Percentiles rank a stretch among this genome's conserved stretches.
phyloP scores from a whole-genome alignment of 2,329 filamentous ascomycete species.

The Colletotrichum acutatum region DNA sequence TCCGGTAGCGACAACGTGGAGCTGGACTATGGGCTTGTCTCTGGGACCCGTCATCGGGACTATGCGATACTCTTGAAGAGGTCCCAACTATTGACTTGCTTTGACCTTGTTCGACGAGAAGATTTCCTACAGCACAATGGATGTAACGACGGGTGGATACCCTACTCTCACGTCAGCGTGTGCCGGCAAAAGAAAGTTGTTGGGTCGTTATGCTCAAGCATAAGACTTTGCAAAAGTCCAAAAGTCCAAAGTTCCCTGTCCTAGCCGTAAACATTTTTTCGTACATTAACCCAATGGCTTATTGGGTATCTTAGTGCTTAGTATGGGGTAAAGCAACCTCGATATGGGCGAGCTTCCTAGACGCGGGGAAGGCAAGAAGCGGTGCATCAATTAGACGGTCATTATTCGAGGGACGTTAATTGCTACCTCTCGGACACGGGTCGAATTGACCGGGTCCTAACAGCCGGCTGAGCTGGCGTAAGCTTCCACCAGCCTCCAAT shows the following conservation, averaged over 20 bases:
- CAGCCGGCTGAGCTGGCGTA: neutral
- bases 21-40: neutral
- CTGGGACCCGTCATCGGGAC: neutral
- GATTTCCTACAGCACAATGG: neutral
- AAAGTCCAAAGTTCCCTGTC: too few relatives aligned
- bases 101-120: neutral
- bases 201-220: neutral
- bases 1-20: neutral
- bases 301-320: neutral
- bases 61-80: neutral
- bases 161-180: conserved; percentile 25
- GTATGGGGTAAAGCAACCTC: neutral
- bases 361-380: neutral
- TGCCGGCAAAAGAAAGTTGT: neutral
- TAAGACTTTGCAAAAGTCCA: neutral
- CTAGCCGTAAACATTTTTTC: neutral
- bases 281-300: neutral
- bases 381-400: neutral
- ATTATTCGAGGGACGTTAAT: neutral
- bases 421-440: neutral
- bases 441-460: neutral
- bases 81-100: neutral
- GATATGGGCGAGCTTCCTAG: neutral
- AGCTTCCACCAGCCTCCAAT: neutral
- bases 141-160: neutral